Conservation (phyloP, 345 rosid genomes). For the Lepidium aucheri region DNA sequence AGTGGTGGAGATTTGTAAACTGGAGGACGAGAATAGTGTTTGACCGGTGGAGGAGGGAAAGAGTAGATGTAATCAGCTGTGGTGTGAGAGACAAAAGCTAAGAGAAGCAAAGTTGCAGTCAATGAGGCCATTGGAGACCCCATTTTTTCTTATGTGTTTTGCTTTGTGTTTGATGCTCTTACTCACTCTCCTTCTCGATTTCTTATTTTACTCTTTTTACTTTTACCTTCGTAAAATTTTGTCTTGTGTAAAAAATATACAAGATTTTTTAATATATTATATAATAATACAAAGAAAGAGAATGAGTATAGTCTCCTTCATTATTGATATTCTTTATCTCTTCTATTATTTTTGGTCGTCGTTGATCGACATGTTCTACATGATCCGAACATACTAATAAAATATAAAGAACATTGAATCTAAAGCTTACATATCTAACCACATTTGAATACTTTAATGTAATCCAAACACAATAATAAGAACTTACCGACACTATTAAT, state of each 20-base stretch:
- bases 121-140: no score
- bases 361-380: constrained; percentile 15
- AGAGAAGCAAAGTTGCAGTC: no score
- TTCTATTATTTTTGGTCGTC: constrained; percentile 17
- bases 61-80: no score
- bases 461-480: background rate
- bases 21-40: no score
- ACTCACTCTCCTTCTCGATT: background rate
- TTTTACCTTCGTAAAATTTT: background rate
- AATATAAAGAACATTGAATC: constrained; percentile 3
- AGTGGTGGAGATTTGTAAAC: no score
- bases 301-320: background rate
- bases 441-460: background rate
- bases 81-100: no score
- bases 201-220: background rate
- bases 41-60: no score
- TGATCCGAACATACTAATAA: constrained; percentile 4
- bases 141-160: no score
- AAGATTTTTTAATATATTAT: background rate
- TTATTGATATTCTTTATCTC: background rate
- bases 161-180: no score
- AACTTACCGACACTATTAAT: background rate
- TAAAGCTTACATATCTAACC: background rate
- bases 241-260: background rate
- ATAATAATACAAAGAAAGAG: background rate